Evolutionary conservation across 768 basidiomycete species (phyloP), one percentile per base, ranked within the genome.

Genomic region (Royoungia palumana): DNA sequence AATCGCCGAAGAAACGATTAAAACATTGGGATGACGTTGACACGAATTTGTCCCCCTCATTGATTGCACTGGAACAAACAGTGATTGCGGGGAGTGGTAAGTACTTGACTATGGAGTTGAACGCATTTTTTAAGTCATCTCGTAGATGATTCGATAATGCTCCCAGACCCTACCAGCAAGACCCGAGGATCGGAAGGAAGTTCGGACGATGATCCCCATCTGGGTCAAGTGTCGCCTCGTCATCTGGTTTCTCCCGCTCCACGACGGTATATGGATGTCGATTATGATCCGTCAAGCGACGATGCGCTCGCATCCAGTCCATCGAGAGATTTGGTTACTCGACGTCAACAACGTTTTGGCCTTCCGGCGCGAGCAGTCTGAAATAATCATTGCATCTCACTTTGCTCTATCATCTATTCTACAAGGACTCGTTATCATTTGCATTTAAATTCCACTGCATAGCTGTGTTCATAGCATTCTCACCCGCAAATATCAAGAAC

Each of bases 191-290:
- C 51, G 1, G 67, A 75, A 44, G 60, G n/a, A n/a, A n/a, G 70
- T 12, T 86, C 85, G 4, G 85, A 87, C 55, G 83, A 89, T 49
- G 82, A 86, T 53, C 76, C 75, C 0, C 73, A 75, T 51, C 50
- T 79, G 22, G 83, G 84, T 0, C 82, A 85, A 62, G 81, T 86
- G 16, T 86, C 83, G 0, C 84, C 85, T n/a, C 77, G 78, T 51
- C 81, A 82, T 56, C 64, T 87, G 27, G 77, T 80, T 34, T 89
- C 85, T 8, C 83, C 85, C 6, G 74, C 71, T 19, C 65, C 77
- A 35, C 78, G 73, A 30, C 74, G 76, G 35, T 54, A 63, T 19
- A 62, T 67, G 51, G 57, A 45, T 27, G 53, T 49, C 17, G 63
- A 72, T 45, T 63, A 67, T 27, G 73, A 77, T 46, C 66, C 67